Base-by-base conservation (phyloP, 2,329 filamentous ascomycete genomes). In the Madurella fahalii region DNA sequence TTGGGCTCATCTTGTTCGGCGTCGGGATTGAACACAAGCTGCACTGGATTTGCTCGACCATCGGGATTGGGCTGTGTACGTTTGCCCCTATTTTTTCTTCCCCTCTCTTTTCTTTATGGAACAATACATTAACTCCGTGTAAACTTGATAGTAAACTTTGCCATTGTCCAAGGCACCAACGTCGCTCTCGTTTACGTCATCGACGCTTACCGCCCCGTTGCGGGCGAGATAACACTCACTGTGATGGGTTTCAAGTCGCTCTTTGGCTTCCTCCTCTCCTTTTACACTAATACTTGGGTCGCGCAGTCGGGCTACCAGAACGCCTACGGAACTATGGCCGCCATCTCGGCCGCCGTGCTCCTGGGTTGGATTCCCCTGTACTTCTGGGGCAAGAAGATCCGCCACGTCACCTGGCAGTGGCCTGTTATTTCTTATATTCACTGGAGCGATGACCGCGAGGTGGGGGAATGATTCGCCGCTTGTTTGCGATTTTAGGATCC, bases 211-310 rank as follows among this genome's bases (percentile, higher is more conserved):
- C 74, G 80, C 0, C 80, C 81, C 0, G 72, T 83, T 34, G 78
- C 80, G 3, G 81, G 79, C 8, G 81, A 84, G 63, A 69, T 80
- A 11, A 76, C 76, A 0, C 67, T 84, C 17, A 73, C 80, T 0
- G 73, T 80, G 25, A 69, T 80, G 57, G 78, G 73, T 0, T 83
- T 83, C 63, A 82, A 83, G 67, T 77, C 78, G 15, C 64, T 76
- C 8, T 82, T 84, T 61, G 80, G 79, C 4, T 84, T 84, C 63
- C 68, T 83, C 1, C 70, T 84, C 1, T 80, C 76, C 0, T 84
- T 84, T 63, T 83, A 83, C 63, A 83, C 79, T 1, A 84, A 84
- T 61, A 74, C 78, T 0, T 84, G 81, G 81, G 74, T 84, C 39
- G 67, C 70, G 7, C 31, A 71, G 53, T 66, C 67, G 1, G 81